Conservation (phyloP, 2,329 filamentous ascomycete genomes). For the Fonsecaea erecta region DNA sequence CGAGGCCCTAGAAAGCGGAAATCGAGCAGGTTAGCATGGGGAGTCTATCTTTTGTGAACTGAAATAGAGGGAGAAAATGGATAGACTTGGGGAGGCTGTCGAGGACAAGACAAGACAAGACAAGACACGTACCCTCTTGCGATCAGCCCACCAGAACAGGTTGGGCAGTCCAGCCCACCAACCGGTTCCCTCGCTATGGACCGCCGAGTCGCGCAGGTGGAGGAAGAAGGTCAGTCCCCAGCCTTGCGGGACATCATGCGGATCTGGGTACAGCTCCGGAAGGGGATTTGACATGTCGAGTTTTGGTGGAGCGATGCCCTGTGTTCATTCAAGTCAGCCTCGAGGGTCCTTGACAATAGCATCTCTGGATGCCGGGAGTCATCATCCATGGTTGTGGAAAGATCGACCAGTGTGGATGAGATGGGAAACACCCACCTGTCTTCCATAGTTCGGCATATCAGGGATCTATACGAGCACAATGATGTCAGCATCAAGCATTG, state of each 20-base stretch:
- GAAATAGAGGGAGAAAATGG: too few relatives aligned
- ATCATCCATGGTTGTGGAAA: too few relatives aligned
- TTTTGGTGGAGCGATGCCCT: slow-evolving; percentile 52
- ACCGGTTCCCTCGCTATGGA: slow-evolving; percentile 56
- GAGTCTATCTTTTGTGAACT: too few relatives aligned
- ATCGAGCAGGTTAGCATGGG: slow-evolving; percentile 14
- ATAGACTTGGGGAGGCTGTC: background rate
- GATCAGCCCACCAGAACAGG: slow-evolving; percentile 66
- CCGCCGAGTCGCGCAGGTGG: slow-evolving; percentile 51
- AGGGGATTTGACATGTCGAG: slow-evolving; percentile 55
- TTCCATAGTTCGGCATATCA: slow-evolving; percentile 58
- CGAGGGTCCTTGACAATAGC: background rate
- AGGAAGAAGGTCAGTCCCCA: slow-evolving; percentile 68
- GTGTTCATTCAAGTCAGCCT: background rate
- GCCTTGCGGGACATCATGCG: slow-evolving; percentile 60
- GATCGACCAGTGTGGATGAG: background rate
- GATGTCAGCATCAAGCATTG: slow-evolving; percentile 39
- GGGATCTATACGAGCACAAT: slow-evolving; percentile 68
- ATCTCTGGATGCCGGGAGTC: too few relatives aligned
- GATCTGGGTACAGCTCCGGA: slow-evolving; percentile 59
- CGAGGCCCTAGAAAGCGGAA: slow-evolving; percentile 31
- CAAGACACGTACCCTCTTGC: slow-evolving; percentile 53
- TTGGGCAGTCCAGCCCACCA: slow-evolving; percentile 67
- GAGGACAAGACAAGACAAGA: background rate
- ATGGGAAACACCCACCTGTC: slow-evolving; percentile 41